Percentiles rank a stretch among this genome's conserved stretches.
Evolutionary conservation across 768 basidiomycete genomes (phyloP).

Genomic region (Leucocoprinus leucothites): DNA sequence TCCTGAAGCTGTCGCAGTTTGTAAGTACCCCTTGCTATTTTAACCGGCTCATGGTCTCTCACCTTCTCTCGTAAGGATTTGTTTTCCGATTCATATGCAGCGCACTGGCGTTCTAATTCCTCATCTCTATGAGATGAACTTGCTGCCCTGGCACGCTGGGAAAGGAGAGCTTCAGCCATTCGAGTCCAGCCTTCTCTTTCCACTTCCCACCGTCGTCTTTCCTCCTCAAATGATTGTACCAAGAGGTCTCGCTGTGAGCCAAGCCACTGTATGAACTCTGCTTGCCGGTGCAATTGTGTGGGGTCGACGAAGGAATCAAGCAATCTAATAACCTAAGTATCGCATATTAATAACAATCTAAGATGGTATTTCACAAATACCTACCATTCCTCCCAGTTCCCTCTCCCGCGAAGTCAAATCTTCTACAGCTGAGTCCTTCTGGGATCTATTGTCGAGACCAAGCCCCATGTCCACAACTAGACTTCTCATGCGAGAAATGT

Average conservation of each 20-base stretch:
- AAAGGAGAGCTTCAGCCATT: conserved; percentile 63
- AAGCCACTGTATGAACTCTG: conserved; percentile 55
- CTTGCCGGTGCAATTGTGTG: conserved; percentile 54
- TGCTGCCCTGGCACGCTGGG: conserved; percentile 40
- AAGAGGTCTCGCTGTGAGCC: conserved; percentile 58
- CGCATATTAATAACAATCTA: conserved; percentile 9
- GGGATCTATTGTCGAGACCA: conserved; percentile 3
- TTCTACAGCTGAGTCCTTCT: not conserved
- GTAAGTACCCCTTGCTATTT: not conserved
- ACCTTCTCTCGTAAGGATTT: conserved; percentile 60
- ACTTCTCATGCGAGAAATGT: conserved; percentile 47
- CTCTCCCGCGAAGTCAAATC: conserved; percentile 37
- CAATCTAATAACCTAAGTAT: conserved; percentile 44
- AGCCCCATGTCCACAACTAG: conserved; percentile 43
- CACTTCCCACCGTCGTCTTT: conserved; percentile 56
- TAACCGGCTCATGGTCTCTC: conserved; percentile 9
- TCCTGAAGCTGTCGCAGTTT: conserved; percentile 48
- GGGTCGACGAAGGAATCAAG: conserved; percentile 32
- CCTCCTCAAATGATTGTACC: conserved; percentile 48
- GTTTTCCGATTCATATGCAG: conserved; percentile 58
- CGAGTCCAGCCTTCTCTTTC: conserved; percentile 66
- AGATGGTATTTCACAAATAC: conserved; percentile 15
- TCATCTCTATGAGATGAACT: conserved; percentile 35
- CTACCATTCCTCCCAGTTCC: conserved; percentile 58
- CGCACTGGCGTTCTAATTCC: conserved; percentile 54